Conservation (phyloP, 208 protist genomes). For the Borovskyia barvae region DNA sequence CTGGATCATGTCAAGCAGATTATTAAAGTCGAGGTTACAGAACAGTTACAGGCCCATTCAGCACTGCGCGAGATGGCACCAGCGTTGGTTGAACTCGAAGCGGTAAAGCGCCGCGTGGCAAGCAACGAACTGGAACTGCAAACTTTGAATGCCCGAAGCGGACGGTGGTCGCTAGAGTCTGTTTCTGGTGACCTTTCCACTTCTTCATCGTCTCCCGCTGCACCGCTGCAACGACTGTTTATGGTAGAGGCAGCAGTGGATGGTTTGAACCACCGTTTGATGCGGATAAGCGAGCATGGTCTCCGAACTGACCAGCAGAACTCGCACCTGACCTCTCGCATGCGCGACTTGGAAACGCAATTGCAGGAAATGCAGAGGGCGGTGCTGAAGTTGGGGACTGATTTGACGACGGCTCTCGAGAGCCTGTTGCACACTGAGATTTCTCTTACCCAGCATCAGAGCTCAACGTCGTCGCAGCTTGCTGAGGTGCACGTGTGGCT, state of each 20-base stretch:
- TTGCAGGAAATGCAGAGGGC: slow-evolving; percentile 17
- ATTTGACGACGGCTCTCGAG: slow-evolving; percentile 35
- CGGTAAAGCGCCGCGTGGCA: slow-evolving; percentile 44
- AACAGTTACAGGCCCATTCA: slow-evolving; percentile 14
- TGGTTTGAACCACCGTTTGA: slow-evolving; percentile 21
- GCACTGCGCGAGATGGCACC: slow-evolving; percentile 27
- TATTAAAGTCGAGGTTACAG: slow-evolving; percentile 18
- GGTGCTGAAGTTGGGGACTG: slow-evolving; percentile 19
- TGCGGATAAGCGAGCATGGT: slow-evolving; percentile 18
- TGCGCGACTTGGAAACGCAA: slow-evolving; percentile 15
- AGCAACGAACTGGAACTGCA: slow-evolving; percentile 29
- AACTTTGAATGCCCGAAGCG: slow-evolving; percentile 1
- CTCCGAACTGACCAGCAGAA: slow-evolving; percentile 21
- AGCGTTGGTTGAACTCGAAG: slow-evolving; percentile 45
- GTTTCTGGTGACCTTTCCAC: background rate
- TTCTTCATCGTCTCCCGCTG: background rate
- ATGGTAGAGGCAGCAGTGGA: slow-evolving; percentile 15
- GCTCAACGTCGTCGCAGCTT: background rate
- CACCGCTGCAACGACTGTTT: slow-evolving; percentile 8
- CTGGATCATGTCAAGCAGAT: slow-evolving; percentile 20
- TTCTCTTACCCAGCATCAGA: slow-evolving; percentile 15
- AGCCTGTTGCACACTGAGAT: slow-evolving; percentile 17
- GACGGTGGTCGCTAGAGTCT: background rate
- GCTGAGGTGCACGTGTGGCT: slow-evolving; percentile 3
- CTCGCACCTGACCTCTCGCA: background rate